Conservation (phyloP, 2,329 filamentous ascomycete genomes). For the Claviceps lovelessii region DNA sequence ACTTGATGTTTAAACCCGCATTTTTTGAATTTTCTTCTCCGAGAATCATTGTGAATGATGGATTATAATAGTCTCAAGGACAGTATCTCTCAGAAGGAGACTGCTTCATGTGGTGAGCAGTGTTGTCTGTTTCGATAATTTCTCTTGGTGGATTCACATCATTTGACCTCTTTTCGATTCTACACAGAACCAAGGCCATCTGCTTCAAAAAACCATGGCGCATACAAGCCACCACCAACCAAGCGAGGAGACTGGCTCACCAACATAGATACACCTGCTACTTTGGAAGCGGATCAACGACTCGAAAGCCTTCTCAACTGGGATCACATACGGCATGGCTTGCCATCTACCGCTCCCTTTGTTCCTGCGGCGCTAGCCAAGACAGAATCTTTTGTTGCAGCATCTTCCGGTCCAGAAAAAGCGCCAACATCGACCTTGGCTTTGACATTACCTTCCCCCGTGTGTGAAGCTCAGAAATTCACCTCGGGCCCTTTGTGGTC, state of each 20-base stretch:
- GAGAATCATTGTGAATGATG: background rate
- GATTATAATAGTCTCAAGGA: background rate
- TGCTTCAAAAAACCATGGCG: background rate
- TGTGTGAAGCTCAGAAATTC: background rate
- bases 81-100: background rate
- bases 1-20: background rate
- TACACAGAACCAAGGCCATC: background rate
- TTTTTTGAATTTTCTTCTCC: background rate
- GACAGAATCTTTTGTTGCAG: background rate
- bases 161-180: background rate
- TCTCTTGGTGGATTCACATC: background rate
- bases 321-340: background rate
- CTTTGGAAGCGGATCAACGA: background rate
- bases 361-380: background rate
- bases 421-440: background rate
- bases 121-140: background rate
- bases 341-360: background rate
- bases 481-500: background rate
- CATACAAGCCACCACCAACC: background rate
- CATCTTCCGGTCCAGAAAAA: background rate
- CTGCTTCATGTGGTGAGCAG: background rate
- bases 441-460: background rate
- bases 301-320: background rate
- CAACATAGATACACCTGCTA: background rate
- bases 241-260: constrained; percentile 2